phyloP scores from a whole-genome alignment of 2,329 filamentous ascomycete genomes.

The Penicillium digitatum region DNA sequence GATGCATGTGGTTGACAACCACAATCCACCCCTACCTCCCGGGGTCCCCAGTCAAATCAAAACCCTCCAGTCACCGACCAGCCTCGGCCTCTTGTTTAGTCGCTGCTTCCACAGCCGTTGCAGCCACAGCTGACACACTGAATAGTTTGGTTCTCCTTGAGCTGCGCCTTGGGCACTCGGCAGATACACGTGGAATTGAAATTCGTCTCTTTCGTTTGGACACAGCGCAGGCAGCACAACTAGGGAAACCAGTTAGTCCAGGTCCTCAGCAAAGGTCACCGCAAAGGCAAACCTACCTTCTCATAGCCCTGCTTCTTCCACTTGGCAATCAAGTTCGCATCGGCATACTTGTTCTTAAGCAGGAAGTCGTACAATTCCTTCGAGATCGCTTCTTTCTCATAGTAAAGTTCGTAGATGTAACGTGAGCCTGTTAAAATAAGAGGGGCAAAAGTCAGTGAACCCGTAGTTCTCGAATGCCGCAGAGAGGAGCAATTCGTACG shows the following conservation, averaged over 20 bases:
- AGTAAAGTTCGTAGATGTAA: conserved; percentile 97
- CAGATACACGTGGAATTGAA: conserved; percentile 98
- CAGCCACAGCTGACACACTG: conserved; percentile 96
- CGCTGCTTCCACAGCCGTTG: conserved; percentile 80
- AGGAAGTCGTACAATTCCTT: conserved; percentile 92
- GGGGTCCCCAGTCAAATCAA: neutral
- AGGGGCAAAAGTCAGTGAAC: neutral
- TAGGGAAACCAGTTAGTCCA: conserved; percentile 34
- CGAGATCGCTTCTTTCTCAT: conserved; percentile 93
- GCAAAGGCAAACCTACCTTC: conserved; percentile 58
- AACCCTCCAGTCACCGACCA: neutral
- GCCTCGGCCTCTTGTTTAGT: conserved; percentile 47
- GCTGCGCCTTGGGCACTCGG: conserved; percentile 81
- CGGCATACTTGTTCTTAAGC: conserved; percentile 93
- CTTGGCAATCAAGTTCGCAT: conserved; percentile 93
- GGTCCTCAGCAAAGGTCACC: neutral
- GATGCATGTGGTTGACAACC: neutral
- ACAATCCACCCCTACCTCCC: neutral
- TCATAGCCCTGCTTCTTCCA: conserved; percentile 99
- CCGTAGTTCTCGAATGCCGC: neutral
- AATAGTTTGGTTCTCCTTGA: conserved; percentile 86
- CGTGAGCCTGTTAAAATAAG: conserved; percentile 52
- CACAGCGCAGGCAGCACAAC: conserved; percentile 91
- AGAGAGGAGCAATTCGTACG: conserved; percentile 48
- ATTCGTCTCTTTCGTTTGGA: conserved; percentile 99